A percentile compares a stretch with the other conserved stretches of the same genome.
These are phyloP conservation scores for Saccharomycopsis phalli DNA, from an alignment of 1,139 yeast genomes.

Conservation along the genomic window DNA sequence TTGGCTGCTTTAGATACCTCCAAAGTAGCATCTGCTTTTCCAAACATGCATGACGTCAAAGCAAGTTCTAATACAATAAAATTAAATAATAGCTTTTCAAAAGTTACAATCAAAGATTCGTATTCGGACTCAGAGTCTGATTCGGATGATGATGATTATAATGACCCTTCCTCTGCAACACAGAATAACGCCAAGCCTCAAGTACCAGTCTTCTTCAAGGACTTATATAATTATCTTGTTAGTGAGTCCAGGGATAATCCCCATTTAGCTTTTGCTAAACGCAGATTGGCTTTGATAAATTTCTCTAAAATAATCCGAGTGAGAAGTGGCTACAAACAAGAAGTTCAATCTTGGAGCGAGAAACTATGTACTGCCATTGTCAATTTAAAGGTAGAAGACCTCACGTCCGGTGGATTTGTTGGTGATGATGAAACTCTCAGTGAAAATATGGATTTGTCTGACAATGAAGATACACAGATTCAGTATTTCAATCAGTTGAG, in stretches of 20 bases:
- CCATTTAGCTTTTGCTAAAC: slow-evolving; percentile 16
- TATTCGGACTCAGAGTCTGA: slow-evolving; percentile 5
- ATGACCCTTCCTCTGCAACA: slow-evolving; percentile 13
- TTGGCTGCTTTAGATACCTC: background rate
- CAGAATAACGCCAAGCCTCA: slow-evolving; percentile 16
- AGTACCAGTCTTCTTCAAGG: slow-evolving; percentile 16
- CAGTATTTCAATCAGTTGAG: slow-evolving; percentile 29
- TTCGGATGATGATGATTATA: slow-evolving; percentile 24
- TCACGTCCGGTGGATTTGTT: slow-evolving; percentile 25
- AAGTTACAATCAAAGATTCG: too few relatives aligned
- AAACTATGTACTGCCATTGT: slow-evolving; percentile 11
- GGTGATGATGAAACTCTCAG: slow-evolving; percentile 36
- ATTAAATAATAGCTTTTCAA: too few relatives aligned
- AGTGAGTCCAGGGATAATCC: slow-evolving; percentile 15
- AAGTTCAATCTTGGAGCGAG: slow-evolving; percentile 15
- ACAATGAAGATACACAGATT: slow-evolving; percentile 31
- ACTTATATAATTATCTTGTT: slow-evolving; percentile 20
- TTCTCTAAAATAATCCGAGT: slow-evolving; percentile 24
- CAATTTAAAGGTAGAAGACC: slow-evolving; percentile 28
- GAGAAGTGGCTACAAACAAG: slow-evolving; percentile 24
- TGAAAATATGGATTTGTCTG: slow-evolving; percentile 42
- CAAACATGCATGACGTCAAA: slow-evolving; percentile 2
- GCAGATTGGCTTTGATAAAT: slow-evolving; percentile 18
- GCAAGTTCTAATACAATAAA: too few relatives aligned
- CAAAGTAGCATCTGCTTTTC: background rate